Evolutionary conservation across 75 land plant species (phyloP).

Genomic region (Selaginella tamariscina): DNA sequence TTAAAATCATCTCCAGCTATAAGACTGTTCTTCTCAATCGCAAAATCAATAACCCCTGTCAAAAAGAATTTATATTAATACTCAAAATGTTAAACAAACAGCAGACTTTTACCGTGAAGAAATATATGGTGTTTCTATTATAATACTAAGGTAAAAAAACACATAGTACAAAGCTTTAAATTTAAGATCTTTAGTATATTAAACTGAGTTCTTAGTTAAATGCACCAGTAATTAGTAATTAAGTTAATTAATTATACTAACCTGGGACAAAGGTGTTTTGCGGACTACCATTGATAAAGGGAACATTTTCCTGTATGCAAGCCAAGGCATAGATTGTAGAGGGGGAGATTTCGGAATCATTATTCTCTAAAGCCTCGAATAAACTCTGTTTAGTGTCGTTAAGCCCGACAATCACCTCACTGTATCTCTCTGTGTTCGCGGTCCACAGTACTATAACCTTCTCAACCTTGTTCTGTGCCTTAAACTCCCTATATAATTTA

Average conservation of each 20-base stretch:
- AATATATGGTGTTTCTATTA: too few species aligned
- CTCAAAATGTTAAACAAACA: background rate
- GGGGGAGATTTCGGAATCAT: slow-evolving; percentile 84
- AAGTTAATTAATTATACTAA: too few species aligned
- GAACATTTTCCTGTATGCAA: slow-evolving; percentile 72
- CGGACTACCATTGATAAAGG: slow-evolving; percentile 96
- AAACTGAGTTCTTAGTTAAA: too few species aligned
- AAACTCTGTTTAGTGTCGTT: slow-evolving; percentile 88
- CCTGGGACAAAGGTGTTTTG: slow-evolving; percentile 98
- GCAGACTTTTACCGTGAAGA: too few species aligned
- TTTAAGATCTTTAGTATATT: too few species aligned
- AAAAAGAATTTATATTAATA: background rate
- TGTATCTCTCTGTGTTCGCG: slow-evolving; percentile 88
- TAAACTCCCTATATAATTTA: slow-evolving; percentile 31
- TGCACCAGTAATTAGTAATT: too few species aligned
- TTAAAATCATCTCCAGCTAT: slow-evolving; percentile 99
- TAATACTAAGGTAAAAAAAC: too few species aligned
- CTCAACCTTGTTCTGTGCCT: slow-evolving; percentile 67
- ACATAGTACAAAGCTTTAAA: too few species aligned
- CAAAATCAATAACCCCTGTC: slow-evolving; percentile 81
- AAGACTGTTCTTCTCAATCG: slow-evolving; percentile 55
- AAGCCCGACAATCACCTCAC: slow-evolving; percentile 69
- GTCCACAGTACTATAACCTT: slow-evolving; percentile 90
- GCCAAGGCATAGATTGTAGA: slow-evolving; percentile 83
- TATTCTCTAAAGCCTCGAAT: slow-evolving; percentile 49